Evolutionary conservation across 495 filamentous ascomycete species (phyloP).

Genomic region (Trichoderma reesei): DNA sequence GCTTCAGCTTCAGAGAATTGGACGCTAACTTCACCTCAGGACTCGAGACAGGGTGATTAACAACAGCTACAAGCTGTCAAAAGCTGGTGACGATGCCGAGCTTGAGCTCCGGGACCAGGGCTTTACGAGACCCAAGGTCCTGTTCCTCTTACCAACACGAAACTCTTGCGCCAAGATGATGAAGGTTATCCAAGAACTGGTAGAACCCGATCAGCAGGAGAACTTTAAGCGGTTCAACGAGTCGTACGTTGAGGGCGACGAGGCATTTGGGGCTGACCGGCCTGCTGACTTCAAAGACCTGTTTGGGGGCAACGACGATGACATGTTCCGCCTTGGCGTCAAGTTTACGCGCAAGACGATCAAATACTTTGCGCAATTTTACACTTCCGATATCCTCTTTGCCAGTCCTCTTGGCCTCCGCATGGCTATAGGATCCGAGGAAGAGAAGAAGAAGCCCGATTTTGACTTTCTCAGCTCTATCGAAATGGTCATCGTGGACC

Average conservation of each 20-base stretch:
- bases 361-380: constrained; percentile 92
- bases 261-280: constrained; percentile 61
- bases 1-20: neutral
- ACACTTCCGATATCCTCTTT: constrained; percentile 90
- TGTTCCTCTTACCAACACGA: constrained; percentile 80
- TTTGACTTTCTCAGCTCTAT: constrained; percentile 89
- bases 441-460: constrained; percentile 64
- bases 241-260: constrained; percentile 55
- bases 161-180: constrained; percentile 71
- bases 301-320: constrained; percentile 89
- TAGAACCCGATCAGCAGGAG: constrained; percentile 81
- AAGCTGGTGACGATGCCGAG: constrained; percentile 43
- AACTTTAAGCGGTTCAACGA: constrained; percentile 89
- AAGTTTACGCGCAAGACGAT: constrained; percentile 94
- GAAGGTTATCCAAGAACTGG: constrained; percentile 60
- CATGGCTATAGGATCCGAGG: constrained; percentile 73
- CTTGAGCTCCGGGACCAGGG: constrained; percentile 87
- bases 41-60: constrained; percentile 87
- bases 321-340: constrained; percentile 86
- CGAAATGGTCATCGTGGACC: constrained; percentile 81
- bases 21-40: constrained; percentile 25
- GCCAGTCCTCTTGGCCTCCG: constrained; percentile 81
- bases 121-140: constrained; percentile 86
- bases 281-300: constrained; percentile 83
- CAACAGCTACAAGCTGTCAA: constrained; percentile 68